Conservation (phyloP, 371 early-diverging fungal genomes). For the Chytridium lagenaria region DNA sequence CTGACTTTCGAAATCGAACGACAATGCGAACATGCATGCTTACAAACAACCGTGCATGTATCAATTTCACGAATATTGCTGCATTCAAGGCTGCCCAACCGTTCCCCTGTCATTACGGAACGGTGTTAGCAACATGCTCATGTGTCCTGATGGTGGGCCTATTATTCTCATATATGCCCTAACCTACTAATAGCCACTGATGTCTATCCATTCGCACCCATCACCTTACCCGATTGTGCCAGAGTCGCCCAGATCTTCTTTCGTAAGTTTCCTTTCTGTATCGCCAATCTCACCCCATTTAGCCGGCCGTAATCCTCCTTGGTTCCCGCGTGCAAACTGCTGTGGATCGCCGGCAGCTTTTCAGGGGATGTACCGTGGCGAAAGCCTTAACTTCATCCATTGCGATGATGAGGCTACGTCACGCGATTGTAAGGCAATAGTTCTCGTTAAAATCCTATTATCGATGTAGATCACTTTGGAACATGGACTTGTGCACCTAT, state of each 20-base stretch:
- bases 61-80: background rate
- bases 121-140: background rate
- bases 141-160: background rate
- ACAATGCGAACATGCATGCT: background rate
- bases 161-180: background rate
- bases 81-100: background rate
- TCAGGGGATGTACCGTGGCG: background rate
- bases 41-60: background rate
- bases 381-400: background rate
- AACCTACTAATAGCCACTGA: background rate
- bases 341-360: background rate
- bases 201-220: background rate
- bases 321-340: background rate
- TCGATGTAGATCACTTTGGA: background rate
- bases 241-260: background rate
- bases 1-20: background rate
- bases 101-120: background rate
- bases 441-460: background rate
- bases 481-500: background rate
- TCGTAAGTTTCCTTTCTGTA: background rate
- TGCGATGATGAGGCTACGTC: background rate
- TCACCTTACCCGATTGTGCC: background rate
- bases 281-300: background rate
- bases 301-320: background rate
- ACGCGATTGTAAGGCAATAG: background rate